A percentile compares a stretch with the other conserved stretches of the same genome.
phyloP scores from a whole-genome alignment of 805 yeast species.

The Nakazawaea populi region DNA sequence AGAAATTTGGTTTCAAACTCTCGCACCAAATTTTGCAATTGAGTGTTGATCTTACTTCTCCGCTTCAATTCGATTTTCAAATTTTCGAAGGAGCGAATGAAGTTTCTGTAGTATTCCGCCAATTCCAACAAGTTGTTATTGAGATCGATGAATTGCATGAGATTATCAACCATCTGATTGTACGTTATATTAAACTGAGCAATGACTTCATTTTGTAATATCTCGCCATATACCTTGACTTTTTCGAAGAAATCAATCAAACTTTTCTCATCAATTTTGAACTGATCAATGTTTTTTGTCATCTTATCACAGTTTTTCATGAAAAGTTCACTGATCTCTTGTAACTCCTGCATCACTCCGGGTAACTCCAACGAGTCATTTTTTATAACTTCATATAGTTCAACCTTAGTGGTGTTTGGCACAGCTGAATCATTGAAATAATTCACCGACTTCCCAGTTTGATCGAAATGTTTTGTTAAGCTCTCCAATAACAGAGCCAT shows the following conservation, averaged over 20 bases:
- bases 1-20: constrained; percentile 35
- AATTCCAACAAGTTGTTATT: constrained; percentile 21
- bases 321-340: constrained; percentile 56
- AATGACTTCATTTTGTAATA: background rate
- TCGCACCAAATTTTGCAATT: constrained; percentile 33
- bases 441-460: constrained; percentile 48
- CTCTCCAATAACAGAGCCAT: constrained; percentile 65
- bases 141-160: background rate
- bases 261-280: constrained; percentile 61
- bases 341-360: constrained; percentile 50
- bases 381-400: constrained; percentile 39
- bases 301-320: constrained; percentile 44
- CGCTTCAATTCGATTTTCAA: constrained; percentile 48
- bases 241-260: background rate
- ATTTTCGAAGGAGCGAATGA: constrained; percentile 45
- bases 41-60: constrained; percentile 33
- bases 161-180: background rate
- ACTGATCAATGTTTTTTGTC: constrained; percentile 41
- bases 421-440: constrained; percentile 26
- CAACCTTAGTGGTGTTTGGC: constrained; percentile 24
- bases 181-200: background rate
- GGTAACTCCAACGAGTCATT: constrained; percentile 54
- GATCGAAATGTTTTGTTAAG: constrained; percentile 79
- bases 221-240: background rate
- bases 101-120: constrained; percentile 43